A percentile compares a stretch with the other conserved stretches of the same genome.
phyloP scores from a whole-genome alignment of 441 rosid species.

The Euphorbia schlechtendalii region DNA sequence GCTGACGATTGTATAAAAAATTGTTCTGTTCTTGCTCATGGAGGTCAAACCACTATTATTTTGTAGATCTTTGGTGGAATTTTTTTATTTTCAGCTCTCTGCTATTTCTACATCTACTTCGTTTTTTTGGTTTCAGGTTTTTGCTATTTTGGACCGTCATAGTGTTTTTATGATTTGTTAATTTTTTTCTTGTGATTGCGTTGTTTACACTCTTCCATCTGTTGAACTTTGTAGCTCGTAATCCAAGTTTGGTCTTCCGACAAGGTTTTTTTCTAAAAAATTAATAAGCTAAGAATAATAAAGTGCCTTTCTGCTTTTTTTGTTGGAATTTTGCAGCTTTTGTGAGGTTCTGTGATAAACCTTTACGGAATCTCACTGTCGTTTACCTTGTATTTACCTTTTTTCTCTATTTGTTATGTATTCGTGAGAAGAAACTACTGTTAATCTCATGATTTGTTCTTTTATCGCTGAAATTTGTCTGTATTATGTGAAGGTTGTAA shows the following conservation, averaged over 20 bases:
- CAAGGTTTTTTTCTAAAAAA: not conserved
- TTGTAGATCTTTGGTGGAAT: not conserved
- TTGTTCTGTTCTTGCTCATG: not conserved
- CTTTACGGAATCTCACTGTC: not conserved
- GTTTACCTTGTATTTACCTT: not conserved
- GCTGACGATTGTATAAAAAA: not conserved
- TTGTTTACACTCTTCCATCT: not conserved
- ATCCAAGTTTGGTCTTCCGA: not conserved
- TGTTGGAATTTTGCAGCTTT: not conserved
- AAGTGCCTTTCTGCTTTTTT: not conserved
- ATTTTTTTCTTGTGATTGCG: not conserved
- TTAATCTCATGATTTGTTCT: not conserved
- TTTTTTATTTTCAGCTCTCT: constrained; percentile 1
- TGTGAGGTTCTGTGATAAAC: not conserved
- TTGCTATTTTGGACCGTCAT: not conserved
- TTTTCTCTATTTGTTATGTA: not conserved
- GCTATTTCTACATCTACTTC: not conserved
- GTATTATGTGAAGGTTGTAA: constrained; percentile 21
- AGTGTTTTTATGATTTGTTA: not conserved
- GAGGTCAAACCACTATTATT: not conserved
- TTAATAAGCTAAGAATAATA: not conserved
- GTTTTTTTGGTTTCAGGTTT: constrained; percentile 3
- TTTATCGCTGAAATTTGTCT: constrained; percentile 1
- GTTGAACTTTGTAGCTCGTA: not conserved
- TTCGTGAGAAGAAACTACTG: not conserved